A percentile compares a stretch with the other conserved stretches of the same genome.
Conservation (phyloP, 1,139 yeast genomes). For the Suzukiozyma palmioleophila region DNA sequence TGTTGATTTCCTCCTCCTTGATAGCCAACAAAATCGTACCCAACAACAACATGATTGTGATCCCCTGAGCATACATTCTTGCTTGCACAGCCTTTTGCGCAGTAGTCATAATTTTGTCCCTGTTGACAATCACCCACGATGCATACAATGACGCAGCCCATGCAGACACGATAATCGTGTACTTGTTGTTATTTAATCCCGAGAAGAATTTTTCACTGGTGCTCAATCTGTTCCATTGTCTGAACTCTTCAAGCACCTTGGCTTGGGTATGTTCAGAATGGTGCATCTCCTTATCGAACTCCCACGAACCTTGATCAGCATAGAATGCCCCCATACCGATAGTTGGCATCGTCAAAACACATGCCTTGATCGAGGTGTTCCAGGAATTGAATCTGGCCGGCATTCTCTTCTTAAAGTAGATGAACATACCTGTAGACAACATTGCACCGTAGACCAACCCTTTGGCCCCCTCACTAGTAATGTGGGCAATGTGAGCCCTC, state of each 20-base stretch:
- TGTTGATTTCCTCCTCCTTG: constrained; percentile 53
- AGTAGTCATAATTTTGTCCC: constrained; percentile 70
- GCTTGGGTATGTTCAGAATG: constrained; percentile 26
- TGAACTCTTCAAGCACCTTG: constrained; percentile 42
- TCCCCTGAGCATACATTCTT: constrained; percentile 89
- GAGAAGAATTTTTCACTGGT: constrained; percentile 42
- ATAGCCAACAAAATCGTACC: constrained; percentile 61
- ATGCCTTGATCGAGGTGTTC: constrained; percentile 38
- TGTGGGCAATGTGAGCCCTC: constrained; percentile 37
- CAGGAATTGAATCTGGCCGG: constrained; percentile 31
- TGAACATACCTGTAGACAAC: constrained; percentile 29
- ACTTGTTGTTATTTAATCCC: constrained; percentile 55
- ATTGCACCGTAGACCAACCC: constrained; percentile 38
- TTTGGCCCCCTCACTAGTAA: constrained; percentile 35
- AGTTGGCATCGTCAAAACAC: constrained; percentile 40
- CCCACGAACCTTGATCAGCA: constrained; percentile 49
- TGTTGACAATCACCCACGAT: constrained; percentile 72
- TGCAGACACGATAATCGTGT: constrained; percentile 67
- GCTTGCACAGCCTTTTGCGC: constrained; percentile 90
- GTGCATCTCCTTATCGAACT: constrained; percentile 39
- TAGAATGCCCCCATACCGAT: constrained; percentile 36
- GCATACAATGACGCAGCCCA: constrained; percentile 90
- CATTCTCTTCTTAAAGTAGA: constrained; percentile 31
- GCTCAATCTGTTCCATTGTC: constrained; percentile 48
- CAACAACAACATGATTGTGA: constrained; percentile 61